These are phyloP conservation scores for Neurospora sp. DNA, from an alignment of 495 filamentous ascomycete species.

Conservation along the genomic window DNA sequence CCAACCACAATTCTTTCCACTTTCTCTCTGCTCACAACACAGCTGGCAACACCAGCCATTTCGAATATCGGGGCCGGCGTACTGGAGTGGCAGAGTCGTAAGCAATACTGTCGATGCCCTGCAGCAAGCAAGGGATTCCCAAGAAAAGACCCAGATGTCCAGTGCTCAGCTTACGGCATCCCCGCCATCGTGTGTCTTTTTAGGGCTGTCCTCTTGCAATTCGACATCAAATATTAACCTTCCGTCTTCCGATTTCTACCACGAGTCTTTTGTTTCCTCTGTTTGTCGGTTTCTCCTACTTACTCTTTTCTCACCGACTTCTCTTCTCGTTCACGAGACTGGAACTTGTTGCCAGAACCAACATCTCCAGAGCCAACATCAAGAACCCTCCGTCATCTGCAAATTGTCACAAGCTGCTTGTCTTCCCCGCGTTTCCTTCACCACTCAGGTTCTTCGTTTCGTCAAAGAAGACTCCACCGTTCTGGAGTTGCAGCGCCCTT, in stretches of 20 bases:
- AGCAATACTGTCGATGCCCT: background rate
- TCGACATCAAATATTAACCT: background rate
- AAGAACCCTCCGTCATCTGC: background rate
- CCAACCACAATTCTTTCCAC: background rate
- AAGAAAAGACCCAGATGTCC: background rate
- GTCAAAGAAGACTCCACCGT: background rate
- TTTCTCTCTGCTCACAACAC: background rate
- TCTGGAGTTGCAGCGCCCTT: background rate
- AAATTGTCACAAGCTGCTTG: background rate
- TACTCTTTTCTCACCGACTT: background rate
- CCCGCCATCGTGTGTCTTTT: background rate
- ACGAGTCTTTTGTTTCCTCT: background rate
- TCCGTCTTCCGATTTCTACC: background rate
- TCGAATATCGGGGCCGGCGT: background rate
- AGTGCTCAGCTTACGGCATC: conserved; percentile 3
- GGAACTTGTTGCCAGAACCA: background rate
- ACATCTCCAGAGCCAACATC: background rate
- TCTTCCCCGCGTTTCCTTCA: background rate
- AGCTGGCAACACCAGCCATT: background rate
- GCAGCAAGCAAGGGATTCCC: background rate
- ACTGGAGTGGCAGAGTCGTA: background rate
- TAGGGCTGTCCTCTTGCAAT: background rate
- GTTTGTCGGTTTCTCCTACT: background rate
- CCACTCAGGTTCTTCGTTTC: background rate
- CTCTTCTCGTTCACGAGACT: background rate